Conservation (phyloP, 75 land plant genomes). For the Pseudotsuga menziesii region DNA sequence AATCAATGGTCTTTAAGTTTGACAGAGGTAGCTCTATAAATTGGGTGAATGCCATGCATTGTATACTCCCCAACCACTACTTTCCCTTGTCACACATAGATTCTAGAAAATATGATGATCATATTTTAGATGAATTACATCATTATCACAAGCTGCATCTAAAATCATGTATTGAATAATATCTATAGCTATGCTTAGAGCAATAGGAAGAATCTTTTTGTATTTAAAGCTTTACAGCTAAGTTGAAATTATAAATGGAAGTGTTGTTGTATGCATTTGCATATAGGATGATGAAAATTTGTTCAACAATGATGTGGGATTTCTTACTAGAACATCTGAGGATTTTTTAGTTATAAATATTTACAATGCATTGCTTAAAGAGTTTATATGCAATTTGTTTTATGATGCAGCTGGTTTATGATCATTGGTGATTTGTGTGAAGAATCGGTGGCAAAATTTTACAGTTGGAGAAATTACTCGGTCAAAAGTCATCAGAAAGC, state of each 20-base stretch:
- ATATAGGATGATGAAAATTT: neutral
- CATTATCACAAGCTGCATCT: neutral
- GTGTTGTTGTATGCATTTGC: neutral
- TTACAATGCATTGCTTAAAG: neutral
- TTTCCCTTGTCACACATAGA: too few relatives aligned
- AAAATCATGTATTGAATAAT: neutral
- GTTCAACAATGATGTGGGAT: neutral
- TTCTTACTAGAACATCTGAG: neutral
- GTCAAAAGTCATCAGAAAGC: conserved; percentile 77
- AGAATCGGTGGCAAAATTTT: conserved; percentile 62
- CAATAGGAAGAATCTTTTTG: neutral
- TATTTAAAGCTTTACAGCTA: neutral
- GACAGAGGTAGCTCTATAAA: too few relatives aligned
- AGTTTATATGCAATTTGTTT: neutral
- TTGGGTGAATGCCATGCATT: too few relatives aligned
- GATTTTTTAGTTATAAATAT: neutral
- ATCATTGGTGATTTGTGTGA: conserved; percentile 6
- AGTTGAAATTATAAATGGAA: neutral
- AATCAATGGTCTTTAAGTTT: too few relatives aligned
- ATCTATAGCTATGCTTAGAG: neutral
- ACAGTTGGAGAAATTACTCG: conserved; percentile 79
- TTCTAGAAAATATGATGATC: too few relatives aligned
- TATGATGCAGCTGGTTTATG: neutral
- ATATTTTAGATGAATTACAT: too few relatives aligned
- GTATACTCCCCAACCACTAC: too few relatives aligned